Evolutionary conservation across 306 rosid species (phyloP).

Genomic region (Pyrus communis): DNA sequence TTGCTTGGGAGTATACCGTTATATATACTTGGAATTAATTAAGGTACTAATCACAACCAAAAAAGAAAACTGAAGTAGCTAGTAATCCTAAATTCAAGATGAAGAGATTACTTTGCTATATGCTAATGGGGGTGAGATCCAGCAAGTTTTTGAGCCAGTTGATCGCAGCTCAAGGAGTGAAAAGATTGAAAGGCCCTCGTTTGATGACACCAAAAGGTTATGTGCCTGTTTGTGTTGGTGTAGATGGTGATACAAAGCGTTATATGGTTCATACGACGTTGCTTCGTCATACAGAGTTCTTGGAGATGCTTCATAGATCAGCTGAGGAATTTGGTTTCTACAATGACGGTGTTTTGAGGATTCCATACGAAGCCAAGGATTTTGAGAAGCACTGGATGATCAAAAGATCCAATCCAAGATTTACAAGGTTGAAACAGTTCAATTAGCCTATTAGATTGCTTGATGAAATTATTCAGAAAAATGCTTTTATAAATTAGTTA

Average conservation of each 20-base stretch:
- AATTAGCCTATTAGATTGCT: neutral
- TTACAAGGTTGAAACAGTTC: constrained; percentile 13
- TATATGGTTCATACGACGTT: constrained; percentile 28
- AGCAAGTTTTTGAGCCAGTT: constrained; percentile 27
- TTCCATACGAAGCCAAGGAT: constrained; percentile 32
- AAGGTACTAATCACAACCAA: neutral
- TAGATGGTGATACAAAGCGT: constrained; percentile 18
- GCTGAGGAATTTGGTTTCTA: constrained; percentile 40
- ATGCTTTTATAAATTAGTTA: neutral
- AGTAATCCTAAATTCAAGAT: neutral
- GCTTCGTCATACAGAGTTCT: constrained; percentile 33
- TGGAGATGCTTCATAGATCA: constrained; percentile 27
- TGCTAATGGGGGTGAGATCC: constrained; percentile 31
- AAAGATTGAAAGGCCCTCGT: constrained; percentile 8
- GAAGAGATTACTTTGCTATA: neutral
- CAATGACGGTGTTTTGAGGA: constrained; percentile 44
- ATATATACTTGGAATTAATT: neutral
- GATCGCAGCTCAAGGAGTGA: constrained; percentile 5
- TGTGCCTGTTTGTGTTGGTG: constrained; percentile 52
- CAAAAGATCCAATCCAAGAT: constrained; percentile 17
- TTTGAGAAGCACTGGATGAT: constrained; percentile 41
- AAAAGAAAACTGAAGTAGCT: too few relatives aligned
- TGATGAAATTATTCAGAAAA: neutral
- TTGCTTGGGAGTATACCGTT: neutral
- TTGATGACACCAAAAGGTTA: constrained; percentile 26